Conservation (phyloP, 108 stramenopile genomes). For the Skeletonema grethae region DNA sequence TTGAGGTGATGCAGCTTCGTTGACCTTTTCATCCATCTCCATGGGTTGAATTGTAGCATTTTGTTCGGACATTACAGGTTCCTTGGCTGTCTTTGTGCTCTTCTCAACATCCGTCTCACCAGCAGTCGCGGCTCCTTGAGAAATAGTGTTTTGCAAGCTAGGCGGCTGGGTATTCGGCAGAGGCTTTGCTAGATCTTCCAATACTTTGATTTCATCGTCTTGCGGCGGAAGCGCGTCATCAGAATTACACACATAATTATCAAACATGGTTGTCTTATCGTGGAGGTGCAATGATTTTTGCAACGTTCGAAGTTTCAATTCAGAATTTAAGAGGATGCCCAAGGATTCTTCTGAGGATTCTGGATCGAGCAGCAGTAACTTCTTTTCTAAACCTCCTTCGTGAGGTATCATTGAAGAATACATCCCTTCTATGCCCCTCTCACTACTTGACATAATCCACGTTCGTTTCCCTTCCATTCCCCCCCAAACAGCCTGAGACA, state of each 20-base stretch:
- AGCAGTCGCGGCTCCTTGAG: neutral
- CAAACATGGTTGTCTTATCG: constrained; percentile 14
- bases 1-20: neutral
- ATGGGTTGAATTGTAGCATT: neutral
- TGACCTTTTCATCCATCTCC: neutral
- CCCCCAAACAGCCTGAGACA: constrained; percentile 35
- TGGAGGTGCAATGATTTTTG: constrained; percentile 16
- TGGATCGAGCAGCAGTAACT: neutral
- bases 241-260: constrained; percentile 7
- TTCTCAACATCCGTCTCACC: neutral
- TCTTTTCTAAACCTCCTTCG: neutral
- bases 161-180: constrained; percentile 3
- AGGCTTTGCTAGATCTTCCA: constrained; percentile 23
- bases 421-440: constrained; percentile 7
- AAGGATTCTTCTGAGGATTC: constrained; percentile 14
- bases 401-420: constrained; percentile 7
- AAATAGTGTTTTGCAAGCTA: neutral
- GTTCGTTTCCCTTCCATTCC: constrained; percentile 40
- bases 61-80: neutral
- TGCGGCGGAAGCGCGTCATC: constrained; percentile 5
- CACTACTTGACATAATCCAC: constrained; percentile 8
- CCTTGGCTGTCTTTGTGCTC: neutral
- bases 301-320: constrained; percentile 14
- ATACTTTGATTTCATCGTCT: constrained; percentile 14
- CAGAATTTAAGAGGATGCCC: constrained; percentile 20